Evolutionary conservation across 202 grass and related monocot species (phyloP), one percentile per base, ranked within the genome.

Genomic region (Bolboschoenoplectus hybrid): DNA sequence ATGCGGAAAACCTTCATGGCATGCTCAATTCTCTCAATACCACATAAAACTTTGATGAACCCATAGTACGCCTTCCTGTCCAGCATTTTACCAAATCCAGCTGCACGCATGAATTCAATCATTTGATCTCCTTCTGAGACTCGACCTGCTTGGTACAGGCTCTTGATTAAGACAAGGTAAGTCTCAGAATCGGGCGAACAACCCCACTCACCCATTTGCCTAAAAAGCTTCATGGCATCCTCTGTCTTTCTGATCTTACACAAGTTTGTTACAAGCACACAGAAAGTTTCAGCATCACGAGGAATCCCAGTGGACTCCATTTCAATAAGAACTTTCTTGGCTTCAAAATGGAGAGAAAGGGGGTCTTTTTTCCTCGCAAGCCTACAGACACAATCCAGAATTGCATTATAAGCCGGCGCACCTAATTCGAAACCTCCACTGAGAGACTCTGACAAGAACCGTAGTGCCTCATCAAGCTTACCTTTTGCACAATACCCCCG

Each of bases 11-110:
- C 89, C 83, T 99, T 99, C 66, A 99, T 81, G 50, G 97, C 93
- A 89, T 97, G 92, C 80, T 99, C 97, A 87, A 94, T 94, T 74
- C 97, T 89, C 83, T 99, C 93, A 72, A 99, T 99, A 10, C 93
- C 97, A 90, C 97, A 99, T 69, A 99, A 96, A 56, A 96, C 88
- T 81, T 99, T 99, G 65, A 96, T 85, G 74, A 99, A 99, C 4
- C 93, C 90, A 83, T 93, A 99, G 85, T 99, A 94, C 0, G 86
- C 88, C 81, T 97, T 99, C 63, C 92, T 87, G 86, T 99, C 97
- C 41, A 99, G 93, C 69, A 89, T 89, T 78, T 97, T 89, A 38
- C 89, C 81, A 43, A 99, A 97, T 67, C 92, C 97, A 10, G 90
- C 91, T 41, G 97, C 90, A 36, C 90, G 65, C 97, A 99, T 99